Evolutionary conservation across 768 basidiomycete genomes (phyloP).

Genomic region (Leccinum boreale): DNA sequence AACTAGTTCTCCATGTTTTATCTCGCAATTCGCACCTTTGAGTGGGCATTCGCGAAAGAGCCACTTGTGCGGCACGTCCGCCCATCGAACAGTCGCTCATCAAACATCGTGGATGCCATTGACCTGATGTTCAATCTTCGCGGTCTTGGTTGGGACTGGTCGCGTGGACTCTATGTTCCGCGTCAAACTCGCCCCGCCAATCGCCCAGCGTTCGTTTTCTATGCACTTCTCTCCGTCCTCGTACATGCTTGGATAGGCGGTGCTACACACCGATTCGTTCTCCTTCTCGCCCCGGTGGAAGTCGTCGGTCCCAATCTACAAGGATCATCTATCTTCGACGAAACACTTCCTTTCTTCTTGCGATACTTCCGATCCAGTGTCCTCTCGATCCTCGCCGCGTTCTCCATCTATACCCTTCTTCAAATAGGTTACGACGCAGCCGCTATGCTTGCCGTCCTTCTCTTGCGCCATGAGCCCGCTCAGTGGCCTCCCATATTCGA

Average conservation of each 20-base stretch:
- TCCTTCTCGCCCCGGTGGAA: conserved; percentile 42
- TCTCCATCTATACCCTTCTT: conserved; percentile 44
- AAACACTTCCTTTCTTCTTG: conserved; percentile 25
- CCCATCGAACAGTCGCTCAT: background rate
- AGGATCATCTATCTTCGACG: conserved; percentile 31
- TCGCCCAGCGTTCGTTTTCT: conserved; percentile 34
- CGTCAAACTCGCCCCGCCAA: conserved; percentile 41
- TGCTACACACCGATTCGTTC: conserved; percentile 43
- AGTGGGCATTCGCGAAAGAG: conserved; percentile 13
- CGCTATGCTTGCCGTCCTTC: conserved; percentile 21
- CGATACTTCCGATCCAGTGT: conserved; percentile 38
- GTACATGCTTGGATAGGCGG: conserved; percentile 42
- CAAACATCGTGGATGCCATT: conserved; percentile 35
- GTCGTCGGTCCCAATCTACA: conserved; percentile 18
- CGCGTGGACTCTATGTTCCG: conserved; percentile 29
- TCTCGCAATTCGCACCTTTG: conserved; percentile 11
- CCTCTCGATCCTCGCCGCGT: conserved; percentile 41
- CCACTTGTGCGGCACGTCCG: conserved; percentile 14
- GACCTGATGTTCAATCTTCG: conserved; percentile 53
- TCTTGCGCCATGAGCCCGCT: conserved; percentile 28
- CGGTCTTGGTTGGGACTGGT: conserved; percentile 65
- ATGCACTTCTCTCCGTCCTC: conserved; percentile 34
- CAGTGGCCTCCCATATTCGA: conserved; percentile 35
- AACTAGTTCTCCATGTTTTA: conserved; percentile 14
- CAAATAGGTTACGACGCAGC: conserved; percentile 30